Evolutionary conservation across 2,329 filamentous ascomycete genomes (phyloP).

Genomic region (Beauveria sp.): DNA sequence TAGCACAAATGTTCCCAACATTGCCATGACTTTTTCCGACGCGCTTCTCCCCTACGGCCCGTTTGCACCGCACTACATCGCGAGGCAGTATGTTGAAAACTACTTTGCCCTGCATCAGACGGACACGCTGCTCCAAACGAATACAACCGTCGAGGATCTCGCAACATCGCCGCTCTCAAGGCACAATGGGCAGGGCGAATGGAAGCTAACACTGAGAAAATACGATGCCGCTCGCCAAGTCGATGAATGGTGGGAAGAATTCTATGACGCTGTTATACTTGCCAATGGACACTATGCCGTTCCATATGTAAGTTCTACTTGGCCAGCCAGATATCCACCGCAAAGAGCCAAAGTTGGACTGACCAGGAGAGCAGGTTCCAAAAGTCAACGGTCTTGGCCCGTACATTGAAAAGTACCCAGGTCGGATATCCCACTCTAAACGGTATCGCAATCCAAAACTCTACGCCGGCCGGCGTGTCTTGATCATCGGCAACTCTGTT

Average conservation of each 20-base stretch:
- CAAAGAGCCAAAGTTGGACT: background rate
- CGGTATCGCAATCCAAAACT: conserved; percentile 31
- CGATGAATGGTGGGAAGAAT: conserved; percentile 47
- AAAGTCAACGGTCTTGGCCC: background rate
- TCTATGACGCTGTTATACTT: conserved; percentile 37
- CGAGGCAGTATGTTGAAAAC: conserved; percentile 47
- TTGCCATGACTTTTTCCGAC: conserved; percentile 51
- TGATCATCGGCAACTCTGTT: conserved; percentile 37
- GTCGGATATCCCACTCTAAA: conserved; percentile 37
- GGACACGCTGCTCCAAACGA: conserved; percentile 38
- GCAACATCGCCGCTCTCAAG: conserved; percentile 21
- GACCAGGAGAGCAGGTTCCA: background rate
- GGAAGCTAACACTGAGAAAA: conserved; percentile 41
- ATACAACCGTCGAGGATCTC: conserved; percentile 45
- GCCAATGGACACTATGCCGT: conserved; percentile 38
- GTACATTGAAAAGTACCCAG: conserved; percentile 26
- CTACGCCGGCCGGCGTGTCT: conserved; percentile 26
- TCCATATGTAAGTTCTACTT: conserved; percentile 32
- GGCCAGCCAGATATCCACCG: background rate
- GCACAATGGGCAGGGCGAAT: conserved; percentile 21
- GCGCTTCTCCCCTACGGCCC: conserved; percentile 45
- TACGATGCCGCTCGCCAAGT: conserved; percentile 34
- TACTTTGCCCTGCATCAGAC: conserved; percentile 45
- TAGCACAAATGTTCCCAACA: conserved; percentile 48
- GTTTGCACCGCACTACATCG: conserved; percentile 47